These are phyloP conservation scores for Piedraia hortae DNA, from an alignment of 2,329 filamentous ascomycete genomes.

Conservation along the genomic window DNA sequence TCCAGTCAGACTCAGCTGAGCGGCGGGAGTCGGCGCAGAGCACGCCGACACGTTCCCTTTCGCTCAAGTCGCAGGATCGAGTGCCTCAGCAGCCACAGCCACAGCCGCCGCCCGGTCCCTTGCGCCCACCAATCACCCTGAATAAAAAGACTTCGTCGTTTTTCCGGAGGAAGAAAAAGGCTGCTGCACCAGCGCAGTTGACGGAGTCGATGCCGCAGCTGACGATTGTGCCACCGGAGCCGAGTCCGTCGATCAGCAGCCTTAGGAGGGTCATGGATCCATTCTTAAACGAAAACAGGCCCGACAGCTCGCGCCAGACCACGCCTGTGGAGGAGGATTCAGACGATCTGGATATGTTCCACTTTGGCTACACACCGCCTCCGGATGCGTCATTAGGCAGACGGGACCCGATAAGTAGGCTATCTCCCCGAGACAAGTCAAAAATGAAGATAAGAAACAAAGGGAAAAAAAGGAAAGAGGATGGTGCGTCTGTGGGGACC, in stretches of 20 bases:
- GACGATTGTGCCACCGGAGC: constrained; percentile 27
- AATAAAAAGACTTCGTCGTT: constrained; percentile 88
- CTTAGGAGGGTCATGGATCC: constrained; percentile 68
- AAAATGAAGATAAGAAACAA: constrained; percentile 18
- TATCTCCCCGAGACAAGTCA: constrained; percentile 22
- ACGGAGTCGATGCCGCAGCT: too few species aligned
- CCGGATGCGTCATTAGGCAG: constrained; percentile 39
- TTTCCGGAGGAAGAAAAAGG: constrained; percentile 83
- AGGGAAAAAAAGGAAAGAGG: constrained; percentile 10
- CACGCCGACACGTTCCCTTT: constrained; percentile 3
- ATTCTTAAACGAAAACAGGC: constrained; percentile 27
- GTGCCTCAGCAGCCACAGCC: constrained; percentile 2
- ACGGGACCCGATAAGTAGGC: constrained; percentile 6
- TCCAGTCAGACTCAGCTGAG: constrained; percentile 4
- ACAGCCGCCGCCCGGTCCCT: constrained; percentile 2
- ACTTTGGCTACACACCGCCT: constrained; percentile 46
- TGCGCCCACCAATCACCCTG: constrained; percentile 22
- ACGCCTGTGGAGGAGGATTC: constrained; percentile 10
- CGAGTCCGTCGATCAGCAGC: constrained; percentile 39
- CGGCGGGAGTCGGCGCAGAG: constrained; percentile 1
- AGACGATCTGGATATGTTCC: constrained; percentile 32
- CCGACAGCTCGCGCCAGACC: constrained; percentile 8
- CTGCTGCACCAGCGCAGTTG: too few species aligned
- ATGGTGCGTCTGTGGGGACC: constrained; percentile 13
- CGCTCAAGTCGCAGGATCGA: constrained; percentile 3